Evolutionary conservation across 805 yeast species (phyloP).

Genomic region (Starmerella floricola): DNA sequence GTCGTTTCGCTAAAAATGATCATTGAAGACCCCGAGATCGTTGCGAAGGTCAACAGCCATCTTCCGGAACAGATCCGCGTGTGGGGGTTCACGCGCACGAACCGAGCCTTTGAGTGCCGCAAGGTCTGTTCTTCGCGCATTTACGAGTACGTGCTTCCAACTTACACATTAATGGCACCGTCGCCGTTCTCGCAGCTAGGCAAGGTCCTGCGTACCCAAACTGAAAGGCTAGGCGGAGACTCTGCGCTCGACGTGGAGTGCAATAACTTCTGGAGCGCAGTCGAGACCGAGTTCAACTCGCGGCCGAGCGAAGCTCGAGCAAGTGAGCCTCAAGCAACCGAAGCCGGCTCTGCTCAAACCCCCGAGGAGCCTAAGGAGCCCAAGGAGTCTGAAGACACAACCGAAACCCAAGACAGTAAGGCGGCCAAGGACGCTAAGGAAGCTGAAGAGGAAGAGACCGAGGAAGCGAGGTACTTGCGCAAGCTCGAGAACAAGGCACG

Average conservation of each 20-base stretch:
- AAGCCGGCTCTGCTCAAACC: too few relatives aligned
- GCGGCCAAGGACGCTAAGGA: too few relatives aligned
- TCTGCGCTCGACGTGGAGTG: constrained; percentile 58
- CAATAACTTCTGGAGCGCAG: constrained; percentile 54
- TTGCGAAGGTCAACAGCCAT: constrained; percentile 55
- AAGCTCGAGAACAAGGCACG: constrained; percentile 54
- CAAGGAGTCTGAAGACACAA: constrained; percentile 18
- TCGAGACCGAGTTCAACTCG: constrained; percentile 32
- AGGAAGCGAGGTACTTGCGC: constrained; percentile 31
- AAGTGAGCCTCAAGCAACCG: too few relatives aligned
- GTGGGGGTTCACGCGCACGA: constrained; percentile 86
- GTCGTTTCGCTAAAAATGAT: constrained; percentile 74
- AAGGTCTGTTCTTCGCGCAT: constrained; percentile 92
- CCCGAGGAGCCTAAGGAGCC: constrained; percentile 3
- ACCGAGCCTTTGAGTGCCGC: constrained; percentile 86
- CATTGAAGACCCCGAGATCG: constrained; percentile 65
- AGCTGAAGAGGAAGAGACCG: too few relatives aligned
- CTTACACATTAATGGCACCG: constrained; percentile 85
- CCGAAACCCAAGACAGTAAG: constrained; percentile 8
- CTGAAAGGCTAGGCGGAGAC: constrained; percentile 42
- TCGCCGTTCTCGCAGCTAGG: constrained; percentile 60
- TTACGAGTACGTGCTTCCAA: constrained; percentile 87
- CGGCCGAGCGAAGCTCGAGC: too few relatives aligned
- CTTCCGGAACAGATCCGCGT: constrained; percentile 80
- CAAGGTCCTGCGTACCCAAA: constrained; percentile 28